Conservation (phyloP, 2,329 filamentous ascomycete genomes). For the Colletotrichum sp. region DNA sequence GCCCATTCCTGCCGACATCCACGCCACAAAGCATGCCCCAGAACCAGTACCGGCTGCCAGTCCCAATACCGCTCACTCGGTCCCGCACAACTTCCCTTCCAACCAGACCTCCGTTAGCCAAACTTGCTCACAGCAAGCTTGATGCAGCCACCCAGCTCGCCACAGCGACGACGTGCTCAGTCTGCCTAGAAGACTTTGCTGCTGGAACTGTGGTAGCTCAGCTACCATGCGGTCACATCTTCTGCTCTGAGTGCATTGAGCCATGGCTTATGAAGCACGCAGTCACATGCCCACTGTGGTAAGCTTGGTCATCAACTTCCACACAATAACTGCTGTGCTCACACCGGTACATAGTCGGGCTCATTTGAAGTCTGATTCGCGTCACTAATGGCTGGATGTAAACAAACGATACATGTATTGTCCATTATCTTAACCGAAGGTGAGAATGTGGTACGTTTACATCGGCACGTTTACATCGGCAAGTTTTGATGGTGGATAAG, state of each 20-base stretch:
- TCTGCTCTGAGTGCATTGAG: conserved; percentile 10
- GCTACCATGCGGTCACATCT: background rate
- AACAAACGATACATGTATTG: background rate
- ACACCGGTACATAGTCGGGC: background rate
- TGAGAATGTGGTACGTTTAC: background rate
- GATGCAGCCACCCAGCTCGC: background rate
- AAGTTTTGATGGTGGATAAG: background rate
- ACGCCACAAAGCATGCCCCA: background rate
- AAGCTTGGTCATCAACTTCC: background rate
- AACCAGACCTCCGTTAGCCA: background rate
- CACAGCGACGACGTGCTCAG: background rate
- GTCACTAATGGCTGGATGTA: background rate
- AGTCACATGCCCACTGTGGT: background rate
- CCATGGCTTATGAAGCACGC: background rate
- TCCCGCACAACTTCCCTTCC: background rate
- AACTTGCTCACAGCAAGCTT: background rate
- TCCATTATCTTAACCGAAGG: accelerated
- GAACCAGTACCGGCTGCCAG: background rate
- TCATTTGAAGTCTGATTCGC: background rate
- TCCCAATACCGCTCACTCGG: background rate
- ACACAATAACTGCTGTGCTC: background rate
- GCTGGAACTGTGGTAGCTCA: background rate
- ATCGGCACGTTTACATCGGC: background rate
- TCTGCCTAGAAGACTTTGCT: background rate
- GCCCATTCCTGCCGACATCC: background rate